Evolutionary conservation across 805 yeast species (phyloP).

Genomic region (Hanseniaspora hatyaiensis): DNA sequence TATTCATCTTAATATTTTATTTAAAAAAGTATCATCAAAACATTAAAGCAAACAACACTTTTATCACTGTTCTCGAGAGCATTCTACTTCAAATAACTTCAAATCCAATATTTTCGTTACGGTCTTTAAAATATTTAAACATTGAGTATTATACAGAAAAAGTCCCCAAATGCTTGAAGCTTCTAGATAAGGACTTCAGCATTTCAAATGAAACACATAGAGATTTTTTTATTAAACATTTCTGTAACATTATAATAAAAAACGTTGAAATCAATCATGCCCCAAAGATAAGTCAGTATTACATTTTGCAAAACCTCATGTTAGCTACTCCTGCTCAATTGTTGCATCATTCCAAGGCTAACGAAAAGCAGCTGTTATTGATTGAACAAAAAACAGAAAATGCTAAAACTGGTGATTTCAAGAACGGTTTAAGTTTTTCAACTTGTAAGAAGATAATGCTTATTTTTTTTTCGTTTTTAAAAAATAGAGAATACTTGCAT

Average conservation of each 20-base stretch:
- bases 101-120: conserved; percentile 30
- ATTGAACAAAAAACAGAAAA: conserved; percentile 20
- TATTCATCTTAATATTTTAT: conserved; percentile 46
- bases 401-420: conserved; percentile 27
- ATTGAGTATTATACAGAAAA: conserved; percentile 34
- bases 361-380: conserved; percentile 20
- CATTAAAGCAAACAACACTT: conserved; percentile 21
- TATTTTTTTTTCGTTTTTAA: conserved; percentile 20
- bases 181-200: conserved; percentile 26
- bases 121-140: conserved; percentile 38
- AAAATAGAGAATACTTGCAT: conserved; percentile 7
- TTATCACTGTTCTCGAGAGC: conserved; percentile 42
- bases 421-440: conserved; percentile 40
- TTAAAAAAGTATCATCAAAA: conserved; percentile 35
- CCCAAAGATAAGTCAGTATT: conserved; percentile 39
- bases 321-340: conserved; percentile 29
- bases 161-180: conserved; percentile 44
- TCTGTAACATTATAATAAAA: conserved; percentile 34
- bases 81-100: conserved; percentile 42
- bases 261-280: conserved; percentile 30
- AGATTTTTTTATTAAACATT: conserved; percentile 49
- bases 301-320: conserved; percentile 50
- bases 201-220: conserved; percentile 42
- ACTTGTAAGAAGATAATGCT: conserved; percentile 40
- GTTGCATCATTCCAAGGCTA: conserved; percentile 17